phyloP scores from a whole-genome alignment of 1,139 yeast species.

The Sugiyamaella japonica region DNA sequence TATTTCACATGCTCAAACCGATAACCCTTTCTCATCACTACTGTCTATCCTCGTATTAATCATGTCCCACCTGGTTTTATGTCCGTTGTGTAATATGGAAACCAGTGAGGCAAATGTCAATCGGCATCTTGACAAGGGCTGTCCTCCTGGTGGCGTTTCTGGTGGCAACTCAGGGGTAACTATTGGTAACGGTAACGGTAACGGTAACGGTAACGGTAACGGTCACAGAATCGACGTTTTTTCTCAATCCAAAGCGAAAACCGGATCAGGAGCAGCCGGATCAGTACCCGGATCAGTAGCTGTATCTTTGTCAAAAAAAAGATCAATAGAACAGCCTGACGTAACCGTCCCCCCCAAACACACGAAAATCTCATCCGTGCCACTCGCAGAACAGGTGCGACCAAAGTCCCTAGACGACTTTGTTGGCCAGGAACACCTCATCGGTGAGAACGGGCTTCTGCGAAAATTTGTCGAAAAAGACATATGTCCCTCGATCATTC shows the following conservation, averaged over 20 bases:
- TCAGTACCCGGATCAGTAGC: background rate
- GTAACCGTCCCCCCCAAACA: background rate
- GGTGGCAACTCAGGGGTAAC: slow-evolving; percentile 9
- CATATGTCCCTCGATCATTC: slow-evolving; percentile 71
- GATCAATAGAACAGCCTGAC: background rate
- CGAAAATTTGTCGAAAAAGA: slow-evolving; percentile 62
- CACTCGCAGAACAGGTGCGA: slow-evolving; percentile 82
- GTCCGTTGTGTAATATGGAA: slow-evolving; percentile 42
- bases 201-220: too few relatives aligned
- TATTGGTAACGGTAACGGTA: background rate
- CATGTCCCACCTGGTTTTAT: slow-evolving; percentile 24
- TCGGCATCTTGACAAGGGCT: slow-evolving; percentile 43
- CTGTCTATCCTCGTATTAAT: background rate
- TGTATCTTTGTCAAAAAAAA: too few relatives aligned
- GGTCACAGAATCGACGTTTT: background rate
- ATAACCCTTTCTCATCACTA: too few relatives aligned
- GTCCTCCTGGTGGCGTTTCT: slow-evolving; percentile 26
- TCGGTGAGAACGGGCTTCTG: slow-evolving; percentile 72
- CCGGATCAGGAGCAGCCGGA: background rate
- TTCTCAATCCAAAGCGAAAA: slow-evolving; percentile 1
- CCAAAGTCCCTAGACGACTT: slow-evolving; percentile 75
- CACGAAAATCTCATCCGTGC: slow-evolving; percentile 38
- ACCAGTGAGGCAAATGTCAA: slow-evolving; percentile 39
- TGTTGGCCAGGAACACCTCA: slow-evolving; percentile 80
- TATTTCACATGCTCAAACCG: too few relatives aligned